phyloP scores from a whole-genome alignment of 2,329 filamentous ascomycete species.

The Trichoderma koningiopsis region DNA sequence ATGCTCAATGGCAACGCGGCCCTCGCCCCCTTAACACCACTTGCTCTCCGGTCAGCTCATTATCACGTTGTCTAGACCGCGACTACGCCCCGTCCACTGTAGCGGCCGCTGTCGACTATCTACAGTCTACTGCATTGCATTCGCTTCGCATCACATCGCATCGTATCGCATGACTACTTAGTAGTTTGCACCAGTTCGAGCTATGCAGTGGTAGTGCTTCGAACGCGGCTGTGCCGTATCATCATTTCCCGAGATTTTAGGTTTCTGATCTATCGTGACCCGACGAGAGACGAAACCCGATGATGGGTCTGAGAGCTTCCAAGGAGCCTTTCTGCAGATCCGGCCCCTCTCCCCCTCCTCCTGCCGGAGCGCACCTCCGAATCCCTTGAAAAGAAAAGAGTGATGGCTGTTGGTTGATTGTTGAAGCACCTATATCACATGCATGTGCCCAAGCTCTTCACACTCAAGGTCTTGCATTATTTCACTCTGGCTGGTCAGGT shows the following conservation, averaged over 20 bases:
- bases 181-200: background rate
- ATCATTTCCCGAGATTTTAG: background rate
- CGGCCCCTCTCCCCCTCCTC: background rate
- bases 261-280: conserved; percentile 6
- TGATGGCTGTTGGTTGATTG: background rate
- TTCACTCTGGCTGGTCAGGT: conserved; percentile 1
- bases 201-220: background rate
- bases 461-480: background rate
- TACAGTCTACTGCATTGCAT: background rate
- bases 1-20: background rate
- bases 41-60: conserved; percentile 2
- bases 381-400: background rate
- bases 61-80: conserved; percentile 13
- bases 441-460: background rate
- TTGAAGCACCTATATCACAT: background rate
- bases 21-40: conserved; percentile 2
- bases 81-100: background rate
- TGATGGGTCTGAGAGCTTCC: background rate
- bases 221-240: background rate
- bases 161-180: background rate
- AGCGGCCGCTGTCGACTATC: background rate
- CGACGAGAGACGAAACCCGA: background rate
- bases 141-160: background rate
- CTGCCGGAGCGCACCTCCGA: conserved; percentile 8
- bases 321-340: conserved; percentile 1